These are phyloP conservation scores for Noccaea bulbosa DNA, from an alignment of 345 rosid genomes.

Conservation along the genomic window DNA sequence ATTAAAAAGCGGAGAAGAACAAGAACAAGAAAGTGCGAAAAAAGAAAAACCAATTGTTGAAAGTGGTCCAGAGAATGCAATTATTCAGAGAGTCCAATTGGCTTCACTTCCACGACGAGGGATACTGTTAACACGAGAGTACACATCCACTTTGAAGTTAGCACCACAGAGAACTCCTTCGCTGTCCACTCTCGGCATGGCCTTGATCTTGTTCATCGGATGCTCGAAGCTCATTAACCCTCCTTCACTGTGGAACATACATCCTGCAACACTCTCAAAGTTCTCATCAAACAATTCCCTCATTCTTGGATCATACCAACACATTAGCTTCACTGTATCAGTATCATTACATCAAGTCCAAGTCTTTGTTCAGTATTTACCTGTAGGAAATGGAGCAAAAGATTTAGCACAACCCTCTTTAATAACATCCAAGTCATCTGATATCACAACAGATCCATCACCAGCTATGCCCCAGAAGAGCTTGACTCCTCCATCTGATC, in stretches of 20 bases:
- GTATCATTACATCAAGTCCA: background rate
- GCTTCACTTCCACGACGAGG: conserved; percentile 94
- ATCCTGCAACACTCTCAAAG: conserved; percentile 49
- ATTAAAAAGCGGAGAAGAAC: conserved; percentile 1
- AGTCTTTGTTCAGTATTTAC: conserved; percentile 37
- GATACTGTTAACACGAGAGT: conserved; percentile 66
- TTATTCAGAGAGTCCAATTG: conserved; percentile 66
- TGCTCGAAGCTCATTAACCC: conserved; percentile 97
- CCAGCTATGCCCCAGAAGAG: conserved; percentile 91
- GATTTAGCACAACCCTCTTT: conserved; percentile 96
- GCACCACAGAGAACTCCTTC: conserved; percentile 92
- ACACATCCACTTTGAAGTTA: conserved; percentile 83
- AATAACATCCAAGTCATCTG: conserved; percentile 77
- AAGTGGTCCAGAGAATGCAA: background rate
- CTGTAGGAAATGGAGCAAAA: conserved; percentile 87
- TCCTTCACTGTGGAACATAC: conserved; percentile 87
- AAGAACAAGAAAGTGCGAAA: conserved; percentile 9
- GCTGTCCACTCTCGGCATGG: conserved; percentile 92
- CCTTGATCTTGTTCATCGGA: conserved; percentile 78
- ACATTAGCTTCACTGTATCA: background rate
- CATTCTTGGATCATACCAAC: background rate
- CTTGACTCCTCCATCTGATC: conserved; percentile 83
- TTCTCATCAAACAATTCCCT: background rate
- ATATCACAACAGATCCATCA: conserved; percentile 88
- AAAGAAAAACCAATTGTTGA: background rate